Base-by-base conservation (phyloP, 1,139 yeast genomes). In the Saccharomycopsis hybrid region DNA sequence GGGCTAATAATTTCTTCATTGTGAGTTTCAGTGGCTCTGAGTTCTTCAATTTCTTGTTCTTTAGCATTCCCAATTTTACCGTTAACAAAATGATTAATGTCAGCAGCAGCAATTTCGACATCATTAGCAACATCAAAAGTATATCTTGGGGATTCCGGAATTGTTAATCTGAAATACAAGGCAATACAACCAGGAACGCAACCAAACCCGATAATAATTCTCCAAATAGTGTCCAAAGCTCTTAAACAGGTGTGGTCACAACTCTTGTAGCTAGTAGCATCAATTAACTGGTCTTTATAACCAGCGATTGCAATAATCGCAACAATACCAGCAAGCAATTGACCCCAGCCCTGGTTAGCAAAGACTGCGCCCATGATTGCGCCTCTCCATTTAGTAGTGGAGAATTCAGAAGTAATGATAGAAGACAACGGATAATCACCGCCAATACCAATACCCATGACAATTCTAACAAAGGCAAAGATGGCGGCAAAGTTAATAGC, bases 391-490 rank as follows among this genome's bases (percentile, higher is more conserved):
- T 84, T 86, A 60, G 95, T 86, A 53, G 95, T 85, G 39, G 96
- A 77, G 62, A 86, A 86, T 72, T 86, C 96, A 50, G 96, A 82
- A 8, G 95, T 83, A 60, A 86, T 86, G 67, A 86, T 83, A 43
- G 98, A 92, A 43, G 97, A 89, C 69, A 92, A 80, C 61, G 98
- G 98, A 71, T 92, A 92, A 72, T 92, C 98, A 77, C 97, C 98
- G 73, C 98, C 98, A 62, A 92, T 94, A 82, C 98, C 98, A 62
- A 92, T 82, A 74, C 96, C 96, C 87, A 82, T 82, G 56, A 86
- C 63, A 58, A 86, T 81, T 78, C 96, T 83, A 70, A 80, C 80
- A 59, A 83, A 80, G n/a, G 82, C 68, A 57, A 86, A 73, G 50
- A 85, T 73, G 49, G 90, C 95, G 48, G 79, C 78, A 61, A 86